A percentile compares a stretch with the other conserved stretches of the same genome.
phyloP scores from a whole-genome alignment of 352 stramenopile genomes.

The Phytophthora multivora region DNA sequence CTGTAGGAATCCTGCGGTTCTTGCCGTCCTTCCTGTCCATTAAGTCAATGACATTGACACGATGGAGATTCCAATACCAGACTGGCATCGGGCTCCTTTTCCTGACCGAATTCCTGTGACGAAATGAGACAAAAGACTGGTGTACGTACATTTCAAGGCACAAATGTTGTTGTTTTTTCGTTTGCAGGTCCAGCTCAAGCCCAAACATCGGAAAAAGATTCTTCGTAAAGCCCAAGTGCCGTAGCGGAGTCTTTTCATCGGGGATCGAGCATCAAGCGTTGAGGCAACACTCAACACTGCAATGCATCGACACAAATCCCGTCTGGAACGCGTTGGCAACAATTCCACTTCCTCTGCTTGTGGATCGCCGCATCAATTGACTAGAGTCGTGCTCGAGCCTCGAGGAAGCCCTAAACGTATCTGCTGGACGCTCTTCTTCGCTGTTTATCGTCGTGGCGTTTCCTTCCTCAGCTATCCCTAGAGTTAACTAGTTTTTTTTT shows the following conservation, averaged over 20 bases:
- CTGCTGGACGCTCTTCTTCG: too few species aligned
- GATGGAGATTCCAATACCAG: too few species aligned
- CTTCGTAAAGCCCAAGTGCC: background rate
- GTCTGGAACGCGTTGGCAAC: background rate
- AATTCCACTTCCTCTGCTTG: background rate
- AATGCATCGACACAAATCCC: background rate
- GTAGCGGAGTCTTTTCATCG: too few species aligned
- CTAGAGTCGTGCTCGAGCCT: too few species aligned
- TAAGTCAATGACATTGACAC: background rate
- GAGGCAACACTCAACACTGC: background rate
- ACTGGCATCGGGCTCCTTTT: too few species aligned
- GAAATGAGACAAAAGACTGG: too few species aligned
- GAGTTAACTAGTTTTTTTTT: too few species aligned
- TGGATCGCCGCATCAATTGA: background rate
- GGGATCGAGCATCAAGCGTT: background rate
- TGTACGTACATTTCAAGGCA: too few species aligned
- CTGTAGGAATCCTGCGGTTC: background rate
- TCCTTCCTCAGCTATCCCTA: background rate
- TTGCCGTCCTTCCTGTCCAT: slow-evolving; percentile 1
- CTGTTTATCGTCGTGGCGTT: too few species aligned
- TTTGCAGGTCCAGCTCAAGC: background rate
- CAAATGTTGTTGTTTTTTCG: background rate
- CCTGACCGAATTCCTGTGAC: too few species aligned
- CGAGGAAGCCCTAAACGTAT: too few species aligned
- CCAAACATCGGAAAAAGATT: background rate